Evolutionary conservation across 2,329 filamentous ascomycete species (phyloP).

Genomic region (Paramyrothecium sp.): DNA sequence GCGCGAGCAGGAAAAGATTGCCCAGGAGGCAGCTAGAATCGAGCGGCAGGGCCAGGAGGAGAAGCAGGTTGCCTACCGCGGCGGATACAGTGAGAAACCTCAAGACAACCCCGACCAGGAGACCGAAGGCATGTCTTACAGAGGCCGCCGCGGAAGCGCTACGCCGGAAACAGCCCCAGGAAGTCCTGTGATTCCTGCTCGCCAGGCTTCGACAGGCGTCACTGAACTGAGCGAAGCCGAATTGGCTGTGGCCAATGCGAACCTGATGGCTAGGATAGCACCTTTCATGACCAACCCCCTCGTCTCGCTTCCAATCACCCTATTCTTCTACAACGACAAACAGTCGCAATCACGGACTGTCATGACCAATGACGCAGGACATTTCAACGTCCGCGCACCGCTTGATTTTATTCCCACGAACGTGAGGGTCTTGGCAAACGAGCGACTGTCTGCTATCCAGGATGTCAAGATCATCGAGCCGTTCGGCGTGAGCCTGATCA

Average conservation of each 20-base stretch:
- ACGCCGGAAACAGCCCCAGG: constrained; percentile 38
- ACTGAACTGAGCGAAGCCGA: constrained; percentile 73
- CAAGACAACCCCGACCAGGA: constrained; percentile 39
- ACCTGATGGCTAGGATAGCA: constrained; percentile 81
- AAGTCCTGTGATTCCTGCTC: constrained; percentile 40
- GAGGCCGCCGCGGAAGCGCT: constrained; percentile 27
- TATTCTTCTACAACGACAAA: constrained; percentile 91
- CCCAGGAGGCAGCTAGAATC: constrained; percentile 74
- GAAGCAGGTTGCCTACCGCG: constrained; percentile 66
- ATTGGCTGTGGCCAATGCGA: constrained; percentile 74
- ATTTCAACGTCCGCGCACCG: constrained; percentile 78
- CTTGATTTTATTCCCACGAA: constrained; percentile 90
- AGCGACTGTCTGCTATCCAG: constrained; percentile 78
- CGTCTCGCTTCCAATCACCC: constrained; percentile 73
- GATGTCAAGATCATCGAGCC: constrained; percentile 75
- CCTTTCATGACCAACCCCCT: constrained; percentile 89
- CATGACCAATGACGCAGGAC: constrained; percentile 82
- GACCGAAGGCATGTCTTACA: constrained; percentile 24
- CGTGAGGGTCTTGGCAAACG: constrained; percentile 81
- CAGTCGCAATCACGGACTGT: constrained; percentile 82
- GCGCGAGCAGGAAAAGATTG: constrained; percentile 64
- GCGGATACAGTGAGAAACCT: constrained; percentile 71
- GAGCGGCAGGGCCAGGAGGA: constrained; percentile 70
- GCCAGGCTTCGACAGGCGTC: constrained; percentile 31
- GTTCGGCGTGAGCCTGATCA: constrained; percentile 85